Conservation (phyloP, 2,329 filamentous ascomycete genomes). For the Epichloe festucae region DNA sequence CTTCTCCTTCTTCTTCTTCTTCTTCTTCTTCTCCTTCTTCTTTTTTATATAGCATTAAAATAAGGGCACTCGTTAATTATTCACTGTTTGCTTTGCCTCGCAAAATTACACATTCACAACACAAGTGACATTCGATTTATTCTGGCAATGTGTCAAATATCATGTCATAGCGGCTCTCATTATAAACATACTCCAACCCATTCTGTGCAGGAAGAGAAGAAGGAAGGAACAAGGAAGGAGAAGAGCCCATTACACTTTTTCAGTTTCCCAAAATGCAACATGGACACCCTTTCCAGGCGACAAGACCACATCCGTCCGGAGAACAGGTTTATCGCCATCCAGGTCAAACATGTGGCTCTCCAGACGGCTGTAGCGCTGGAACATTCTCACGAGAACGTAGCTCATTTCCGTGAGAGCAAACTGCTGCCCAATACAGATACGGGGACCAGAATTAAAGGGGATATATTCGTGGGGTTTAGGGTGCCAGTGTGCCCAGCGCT, state of each 20-base stretch:
- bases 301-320: constrained; percentile 48
- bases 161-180: not conserved
- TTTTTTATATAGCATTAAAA: not conserved
- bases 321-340: constrained; percentile 37
- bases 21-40: not conserved
- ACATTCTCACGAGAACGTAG: constrained; percentile 56
- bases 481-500: constrained; percentile 38
- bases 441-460: constrained; percentile 38
- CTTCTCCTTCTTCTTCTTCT: not conserved
- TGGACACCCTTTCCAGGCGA: constrained; percentile 45
- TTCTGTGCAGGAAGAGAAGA: not conserved
- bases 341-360: constrained; percentile 43
- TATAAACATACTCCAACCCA: not conserved
- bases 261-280: constrained; percentile 41
- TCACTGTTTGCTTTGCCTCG: not conserved
- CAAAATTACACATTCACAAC: not conserved
- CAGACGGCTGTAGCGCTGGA: constrained; percentile 57
- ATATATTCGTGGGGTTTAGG: constrained; percentile 41
- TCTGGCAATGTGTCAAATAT: not conserved
- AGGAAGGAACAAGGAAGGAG: not conserved
- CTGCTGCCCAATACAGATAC: constrained; percentile 45
- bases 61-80: no score
- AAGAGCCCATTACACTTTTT: constrained; percentile 10
- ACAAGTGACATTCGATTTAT: not conserved
- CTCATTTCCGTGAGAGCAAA: constrained; percentile 47